Conservation (phyloP, 192 early-diverging fungal species). For the Dispira simplex region DNA sequence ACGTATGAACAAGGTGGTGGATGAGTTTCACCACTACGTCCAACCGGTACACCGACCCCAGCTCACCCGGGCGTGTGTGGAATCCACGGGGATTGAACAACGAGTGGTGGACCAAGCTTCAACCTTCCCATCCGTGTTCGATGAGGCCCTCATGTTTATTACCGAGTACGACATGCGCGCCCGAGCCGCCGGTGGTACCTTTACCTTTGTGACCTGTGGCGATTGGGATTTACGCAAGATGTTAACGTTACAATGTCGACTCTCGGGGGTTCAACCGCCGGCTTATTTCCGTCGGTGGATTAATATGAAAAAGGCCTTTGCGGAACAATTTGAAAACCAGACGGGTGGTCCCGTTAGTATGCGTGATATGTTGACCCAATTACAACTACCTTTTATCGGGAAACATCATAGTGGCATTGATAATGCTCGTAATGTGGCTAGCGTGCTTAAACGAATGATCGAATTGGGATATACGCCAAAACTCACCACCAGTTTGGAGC, state of each 20-base stretch:
- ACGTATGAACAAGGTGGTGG: slow-evolving; percentile 11
- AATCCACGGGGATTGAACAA: slow-evolving; percentile 25
- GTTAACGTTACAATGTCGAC: slow-evolving; percentile 19
- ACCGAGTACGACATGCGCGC: slow-evolving; percentile 6
- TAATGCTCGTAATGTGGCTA: slow-evolving; percentile 62
- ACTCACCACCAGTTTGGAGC: slow-evolving; percentile 1
- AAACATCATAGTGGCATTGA: slow-evolving; percentile 66
- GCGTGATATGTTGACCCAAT: slow-evolving; percentile 37
- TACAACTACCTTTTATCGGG: slow-evolving; percentile 54
- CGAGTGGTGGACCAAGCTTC: slow-evolving; percentile 19
- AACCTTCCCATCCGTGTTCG: slow-evolving; percentile 18
- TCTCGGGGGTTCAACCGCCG: slow-evolving; percentile 5
- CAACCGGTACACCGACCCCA: slow-evolving; percentile 15
- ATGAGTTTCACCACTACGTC: slow-evolving; percentile 27
- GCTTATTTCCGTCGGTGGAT: slow-evolving; percentile 19
- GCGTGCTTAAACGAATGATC: slow-evolving; percentile 44
- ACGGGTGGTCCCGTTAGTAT: slow-evolving; percentile 26
- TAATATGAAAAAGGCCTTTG: slow-evolving; percentile 24
- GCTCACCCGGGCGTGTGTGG: slow-evolving; percentile 18
- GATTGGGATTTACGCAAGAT: slow-evolving; percentile 31
- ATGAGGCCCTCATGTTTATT: slow-evolving; percentile 15
- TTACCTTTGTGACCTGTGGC: slow-evolving; percentile 27
- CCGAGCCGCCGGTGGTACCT: slow-evolving; percentile 12
- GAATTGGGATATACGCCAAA: neutral
- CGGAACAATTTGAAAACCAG: neutral